A percentile compares a stretch with the other conserved stretches of the same genome.
These are phyloP conservation scores for Bruguiera parviflora DNA, from an alignment of 345 rosid genomes.

Conservation along the genomic window DNA sequence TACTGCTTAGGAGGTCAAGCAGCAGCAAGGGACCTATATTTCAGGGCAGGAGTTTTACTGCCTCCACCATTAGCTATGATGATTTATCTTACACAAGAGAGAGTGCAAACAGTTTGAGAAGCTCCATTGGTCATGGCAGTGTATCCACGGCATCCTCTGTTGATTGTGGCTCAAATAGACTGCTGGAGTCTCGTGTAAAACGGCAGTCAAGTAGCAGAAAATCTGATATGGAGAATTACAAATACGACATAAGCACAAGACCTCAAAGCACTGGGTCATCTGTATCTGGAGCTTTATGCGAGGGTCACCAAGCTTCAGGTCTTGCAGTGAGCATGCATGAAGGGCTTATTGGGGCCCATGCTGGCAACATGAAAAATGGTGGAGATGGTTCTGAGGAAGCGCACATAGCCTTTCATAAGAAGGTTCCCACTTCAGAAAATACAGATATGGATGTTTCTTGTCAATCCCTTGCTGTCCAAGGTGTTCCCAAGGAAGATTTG, in stretches of 20 bases:
- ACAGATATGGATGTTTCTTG: conserved; percentile 26
- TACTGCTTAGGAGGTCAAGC: conserved; percentile 75
- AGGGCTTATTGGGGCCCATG: conserved; percentile 36
- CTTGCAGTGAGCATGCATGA: conserved; percentile 40
- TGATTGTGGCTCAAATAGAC: conserved; percentile 69
- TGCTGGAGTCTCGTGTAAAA: conserved; percentile 52
- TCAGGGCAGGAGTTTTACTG: conserved; percentile 62
- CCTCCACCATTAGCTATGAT: conserved; percentile 56
- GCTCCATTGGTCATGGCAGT: conserved; percentile 74
- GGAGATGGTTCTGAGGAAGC: conserved; percentile 30
- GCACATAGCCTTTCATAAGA: conserved; percentile 35
- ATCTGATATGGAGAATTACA: conserved; percentile 63
- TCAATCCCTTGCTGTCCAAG: conserved; percentile 23
- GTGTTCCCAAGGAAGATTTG: conserved; percentile 23
- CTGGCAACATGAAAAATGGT: conserved; percentile 29
- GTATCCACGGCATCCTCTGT: conserved; percentile 77
- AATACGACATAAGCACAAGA: conserved; percentile 48
- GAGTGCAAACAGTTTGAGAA: conserved; percentile 65
- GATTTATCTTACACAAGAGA: conserved; percentile 68
- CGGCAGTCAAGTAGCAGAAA: conserved; percentile 68
- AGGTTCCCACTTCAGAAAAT: conserved; percentile 31
- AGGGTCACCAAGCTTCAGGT: conserved; percentile 49
- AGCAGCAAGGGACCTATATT: conserved; percentile 68
- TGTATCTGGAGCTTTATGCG: conserved; percentile 51
- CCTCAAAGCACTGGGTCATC: conserved; percentile 58